phyloP scores from a whole-genome alignment of 768 basidiomycete genomes.

The Suillus weaverae region DNA sequence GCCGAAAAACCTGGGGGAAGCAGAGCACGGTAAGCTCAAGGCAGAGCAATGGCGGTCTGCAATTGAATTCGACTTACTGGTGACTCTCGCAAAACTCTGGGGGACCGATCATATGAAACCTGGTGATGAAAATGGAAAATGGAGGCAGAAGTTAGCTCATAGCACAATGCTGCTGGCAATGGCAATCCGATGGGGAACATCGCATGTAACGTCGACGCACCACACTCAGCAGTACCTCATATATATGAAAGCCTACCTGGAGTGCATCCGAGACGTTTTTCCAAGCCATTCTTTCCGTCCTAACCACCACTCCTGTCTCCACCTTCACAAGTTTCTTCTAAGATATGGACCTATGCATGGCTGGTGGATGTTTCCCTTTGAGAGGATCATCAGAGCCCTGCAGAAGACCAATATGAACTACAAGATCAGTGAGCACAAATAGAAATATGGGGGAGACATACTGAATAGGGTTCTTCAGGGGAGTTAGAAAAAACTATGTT shows the following conservation, averaged over 20 bases:
- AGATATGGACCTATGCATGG: slow-evolving; percentile 34
- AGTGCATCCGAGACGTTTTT: slow-evolving; percentile 19
- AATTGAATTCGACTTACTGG: slow-evolving; percentile 27
- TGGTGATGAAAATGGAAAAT: not conserved
- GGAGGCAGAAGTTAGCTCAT: slow-evolving; percentile 19
- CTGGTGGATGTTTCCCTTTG: slow-evolving; percentile 38
- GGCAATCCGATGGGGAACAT: slow-evolving; percentile 26
- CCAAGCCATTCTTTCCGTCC: slow-evolving; percentile 19
- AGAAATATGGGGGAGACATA: not conserved
- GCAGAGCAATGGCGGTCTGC: slow-evolving; percentile 34
- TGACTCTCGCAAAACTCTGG: slow-evolving; percentile 34
- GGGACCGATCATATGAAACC: not conserved
- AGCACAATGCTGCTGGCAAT: slow-evolving; percentile 33
- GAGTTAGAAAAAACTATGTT: slow-evolving; percentile 12
- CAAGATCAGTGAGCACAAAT: slow-evolving; percentile 21
- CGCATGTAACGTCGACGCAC: slow-evolving; percentile 16
- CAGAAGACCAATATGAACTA: slow-evolving; percentile 25
- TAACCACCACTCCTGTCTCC: slow-evolving; percentile 36
- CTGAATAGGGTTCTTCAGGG: not conserved
- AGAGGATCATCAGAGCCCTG: slow-evolving; percentile 27
- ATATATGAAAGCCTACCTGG: slow-evolving; percentile 29
- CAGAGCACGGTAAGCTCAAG: slow-evolving; percentile 34
- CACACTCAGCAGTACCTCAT: slow-evolving; percentile 17
- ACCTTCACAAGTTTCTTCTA: slow-evolving; percentile 25
- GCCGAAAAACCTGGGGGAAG: slow-evolving; percentile 18